Base-by-base conservation (phyloP, 164 flowering plant genomes). In the Macadamia tetraphylla region DNA sequence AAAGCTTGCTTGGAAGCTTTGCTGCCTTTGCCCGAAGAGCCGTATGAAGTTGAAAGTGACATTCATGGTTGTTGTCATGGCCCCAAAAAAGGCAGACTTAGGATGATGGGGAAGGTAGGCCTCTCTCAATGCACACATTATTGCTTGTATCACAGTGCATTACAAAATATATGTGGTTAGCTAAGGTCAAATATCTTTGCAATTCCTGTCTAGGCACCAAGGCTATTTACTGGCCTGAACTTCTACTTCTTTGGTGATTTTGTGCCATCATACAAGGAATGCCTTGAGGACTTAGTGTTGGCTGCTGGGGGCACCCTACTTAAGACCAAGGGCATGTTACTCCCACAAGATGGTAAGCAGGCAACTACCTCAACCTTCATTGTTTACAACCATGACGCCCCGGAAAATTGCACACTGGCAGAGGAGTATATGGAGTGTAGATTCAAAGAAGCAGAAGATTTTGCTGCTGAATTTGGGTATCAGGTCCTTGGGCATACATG, bases 51-150 rank as follows among this genome's bases (percentile, higher is more conserved):
- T 65, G 57, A 69, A 63, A 67, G 74, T 42, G 93, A 88, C 62
- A 79, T 84, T 74, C 82, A 88, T 70, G 90, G 90, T 18, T 80
- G 82, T 65, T 51, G 52, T 46, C 75, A 76, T 72, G 93, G 93
- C 62, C 93, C 93, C 2, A 85, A 78, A 79, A 78, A 76, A 58
- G 90, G 93, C 56, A 83, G 93, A 63, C 68, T 80, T 6, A 81
- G 85, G 71, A 71, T 72, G 35, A 51, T 76, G 65, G 71, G 67
- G n/a, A 80, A 82, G 82, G 93, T 86, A 63, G 5, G 60, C 31
- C 13, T 30, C 58, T 12, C 23, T 49, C 52, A 13, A 51, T 46
- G 14, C 59, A 42, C 58, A 23, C 44, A 49, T 49, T 6, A 48
- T 9, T 6, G 17, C 53, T 1, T 31, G 23, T 8, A 12, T 18